Conservation (phyloP, 495 filamentous ascomycete genomes). For the Pyrenula aspistea region DNA sequence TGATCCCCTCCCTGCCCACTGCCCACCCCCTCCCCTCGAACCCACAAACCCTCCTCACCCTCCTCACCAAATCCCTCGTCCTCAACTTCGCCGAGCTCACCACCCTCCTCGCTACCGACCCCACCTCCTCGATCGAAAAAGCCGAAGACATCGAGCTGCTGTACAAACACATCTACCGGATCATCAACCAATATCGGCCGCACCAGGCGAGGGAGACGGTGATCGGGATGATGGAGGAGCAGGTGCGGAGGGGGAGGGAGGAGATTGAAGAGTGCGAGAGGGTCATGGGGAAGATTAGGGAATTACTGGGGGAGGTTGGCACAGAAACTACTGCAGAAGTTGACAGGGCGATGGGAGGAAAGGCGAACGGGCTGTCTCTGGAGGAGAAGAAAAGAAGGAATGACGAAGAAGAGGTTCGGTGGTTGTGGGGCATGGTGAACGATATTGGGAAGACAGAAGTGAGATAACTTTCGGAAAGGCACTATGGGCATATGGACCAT, state of each 20-base stretch:
- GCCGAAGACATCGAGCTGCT: slow-evolving; percentile 64
- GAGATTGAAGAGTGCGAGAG: slow-evolving; percentile 68
- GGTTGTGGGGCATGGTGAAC: background rate
- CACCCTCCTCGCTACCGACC: slow-evolving; percentile 52
- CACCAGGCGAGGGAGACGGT: slow-evolving; percentile 90
- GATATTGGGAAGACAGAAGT: background rate
- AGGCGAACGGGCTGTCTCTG: background rate
- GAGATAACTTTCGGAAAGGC: no score
- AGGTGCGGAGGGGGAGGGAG: slow-evolving; percentile 56
- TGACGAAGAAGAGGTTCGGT: background rate
- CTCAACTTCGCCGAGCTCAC: slow-evolving; percentile 77
- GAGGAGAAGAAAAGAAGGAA: background rate
- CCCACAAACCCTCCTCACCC: slow-evolving; percentile 51
- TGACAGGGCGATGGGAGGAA: background rate
- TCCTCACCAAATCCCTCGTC: slow-evolving; percentile 67
- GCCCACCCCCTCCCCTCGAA: slow-evolving; percentile 30
- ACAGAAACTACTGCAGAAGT: slow-evolving; percentile 22
- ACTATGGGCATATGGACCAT: no score
- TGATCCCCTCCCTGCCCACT: slow-evolving; percentile 56
- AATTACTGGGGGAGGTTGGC: slow-evolving; percentile 51
- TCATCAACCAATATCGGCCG: slow-evolving; percentile 88
- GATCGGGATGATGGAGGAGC: slow-evolving; percentile 85
- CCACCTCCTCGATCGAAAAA: slow-evolving; percentile 49
- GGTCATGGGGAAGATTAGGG: slow-evolving; percentile 59
- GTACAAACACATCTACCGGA: slow-evolving; percentile 78